A percentile compares a stretch with the other conserved stretches of the same genome.
Conservation (phyloP, 345 rosid genomes). For the Pseudoturritis turrita region DNA sequence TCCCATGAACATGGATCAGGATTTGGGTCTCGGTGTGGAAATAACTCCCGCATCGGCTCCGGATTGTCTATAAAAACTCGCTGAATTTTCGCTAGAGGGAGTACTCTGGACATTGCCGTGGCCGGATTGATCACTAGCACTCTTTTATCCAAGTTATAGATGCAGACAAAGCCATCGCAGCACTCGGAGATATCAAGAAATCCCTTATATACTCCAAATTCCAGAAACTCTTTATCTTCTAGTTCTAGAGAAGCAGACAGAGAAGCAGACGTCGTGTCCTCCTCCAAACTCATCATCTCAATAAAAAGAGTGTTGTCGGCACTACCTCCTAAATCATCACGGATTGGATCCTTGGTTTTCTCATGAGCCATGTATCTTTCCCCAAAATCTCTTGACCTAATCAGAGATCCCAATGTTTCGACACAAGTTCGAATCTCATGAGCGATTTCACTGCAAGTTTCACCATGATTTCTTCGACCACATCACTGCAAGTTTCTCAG, state of each 20-base stretch:
- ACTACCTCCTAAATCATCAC: too few relatives aligned
- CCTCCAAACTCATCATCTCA: background rate
- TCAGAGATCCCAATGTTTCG: constrained; percentile 2
- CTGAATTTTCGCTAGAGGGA: background rate
- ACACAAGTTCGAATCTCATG: background rate
- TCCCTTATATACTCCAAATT: too few relatives aligned
- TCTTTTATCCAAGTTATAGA: background rate
- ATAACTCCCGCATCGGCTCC: background rate
- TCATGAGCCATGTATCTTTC: background rate
- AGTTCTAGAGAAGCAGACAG: too few relatives aligned
- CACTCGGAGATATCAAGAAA: background rate
- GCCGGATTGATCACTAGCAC: background rate
- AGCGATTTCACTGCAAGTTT: background rate
- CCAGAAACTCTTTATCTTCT: too few relatives aligned
- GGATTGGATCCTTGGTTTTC: background rate
- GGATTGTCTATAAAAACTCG: background rate
- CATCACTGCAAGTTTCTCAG: background rate
- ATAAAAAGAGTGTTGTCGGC: background rate
- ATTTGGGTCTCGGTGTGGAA: background rate
- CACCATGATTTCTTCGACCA: background rate
- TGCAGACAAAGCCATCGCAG: constrained; percentile 8
- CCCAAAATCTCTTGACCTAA: background rate
- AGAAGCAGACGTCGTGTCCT: background rate
- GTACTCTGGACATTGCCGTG: background rate
- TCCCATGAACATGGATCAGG: background rate